A percentile compares a stretch with the other conserved stretches of the same genome.
Conservation (phyloP, 768 basidiomycete species). For the Russula abietina region DNA sequence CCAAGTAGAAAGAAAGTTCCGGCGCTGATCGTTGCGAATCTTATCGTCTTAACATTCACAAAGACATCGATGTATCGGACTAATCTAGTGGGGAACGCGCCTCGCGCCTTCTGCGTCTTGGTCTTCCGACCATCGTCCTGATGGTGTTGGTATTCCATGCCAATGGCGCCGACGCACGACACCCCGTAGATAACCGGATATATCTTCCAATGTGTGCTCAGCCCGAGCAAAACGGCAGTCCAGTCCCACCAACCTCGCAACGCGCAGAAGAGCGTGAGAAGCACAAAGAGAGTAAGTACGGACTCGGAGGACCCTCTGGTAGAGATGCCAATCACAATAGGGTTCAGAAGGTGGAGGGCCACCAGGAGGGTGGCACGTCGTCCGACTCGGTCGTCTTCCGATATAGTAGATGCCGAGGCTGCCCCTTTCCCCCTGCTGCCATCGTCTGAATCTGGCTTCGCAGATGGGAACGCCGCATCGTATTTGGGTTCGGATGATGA, state of each 20-base stretch:
- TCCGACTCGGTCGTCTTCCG: background rate
- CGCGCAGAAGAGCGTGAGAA: constrained; percentile 58
- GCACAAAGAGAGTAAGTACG: constrained; percentile 71
- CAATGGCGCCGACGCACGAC: constrained; percentile 59
- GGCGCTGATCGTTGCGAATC: constrained; percentile 66
- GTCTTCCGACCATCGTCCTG: background rate
- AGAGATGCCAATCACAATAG: constrained; percentile 91
- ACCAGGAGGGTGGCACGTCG: constrained; percentile 50
- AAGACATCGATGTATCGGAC: constrained; percentile 31
- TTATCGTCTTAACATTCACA: constrained; percentile 46
- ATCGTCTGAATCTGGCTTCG: constrained; percentile 2
- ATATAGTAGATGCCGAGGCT: background rate
- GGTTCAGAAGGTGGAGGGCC: constrained; percentile 81
- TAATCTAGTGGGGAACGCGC: background rate
- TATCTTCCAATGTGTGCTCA: constrained; percentile 94
- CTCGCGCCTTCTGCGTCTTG: background rate
- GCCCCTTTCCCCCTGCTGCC: background rate
- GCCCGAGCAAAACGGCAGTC: constrained; percentile 68
- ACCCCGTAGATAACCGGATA: constrained; percentile 90
- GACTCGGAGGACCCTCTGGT: constrained; percentile 96
- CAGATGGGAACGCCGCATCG: background rate
- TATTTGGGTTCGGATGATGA: background rate
- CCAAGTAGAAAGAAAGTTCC: constrained; percentile 62
- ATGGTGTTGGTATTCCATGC: constrained; percentile 19
- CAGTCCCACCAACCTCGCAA: constrained; percentile 52